Evolutionary conservation across 2,329 filamentous ascomycete genomes (phyloP), one percentile per base, ranked within the genome.

Genomic region (Diaporthe vexans): DNA sequence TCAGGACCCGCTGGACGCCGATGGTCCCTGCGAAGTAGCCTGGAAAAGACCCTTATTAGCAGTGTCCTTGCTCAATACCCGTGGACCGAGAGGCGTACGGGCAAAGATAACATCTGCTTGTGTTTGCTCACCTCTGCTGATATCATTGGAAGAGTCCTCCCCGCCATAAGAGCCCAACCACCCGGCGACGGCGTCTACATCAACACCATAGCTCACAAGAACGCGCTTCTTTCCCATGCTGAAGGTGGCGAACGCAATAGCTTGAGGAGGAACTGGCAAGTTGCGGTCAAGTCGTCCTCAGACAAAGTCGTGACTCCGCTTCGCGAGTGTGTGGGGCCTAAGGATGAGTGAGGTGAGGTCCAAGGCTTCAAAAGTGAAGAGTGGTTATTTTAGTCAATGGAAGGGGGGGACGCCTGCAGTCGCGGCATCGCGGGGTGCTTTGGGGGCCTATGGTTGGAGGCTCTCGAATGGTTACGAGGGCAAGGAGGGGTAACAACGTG

Each of bases 21-120:
- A 92, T 84, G 0, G 91, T 93, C n/a, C 93, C 93, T 1, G 93
- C 93, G 77, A 91, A 95, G 43, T 93, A 82, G 75, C 88, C 88
- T 91, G 77, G 10, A 29, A 15, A 24, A 69, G 2, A 17, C 11
- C 0, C 2, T 17, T 24, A 13, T 40, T 7, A 40, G 37, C 46
- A 21, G 19, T 24, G 19, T 67, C 6, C 7, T n/a, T 11, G 4
- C 24, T 13, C 17, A 21, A 10, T 33, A 13, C 37, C 37, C 37
- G 37, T 40, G 37, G 37, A 40, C 37, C 37, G 11, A 40, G 11
- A 40, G 37, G 37, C 11, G 13, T 13, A 40, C 37, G 37, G 37
- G 37, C 37, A 40, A 40, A 15, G 11, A 40, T 13, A 40, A 40
- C 37, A 40, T 1, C n/a, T 1, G 37, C 37, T 40, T 40, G 37